These are phyloP conservation scores for Eutrema yunnanense DNA, from an alignment of 345 rosid genomes.

Conservation along the genomic window DNA sequence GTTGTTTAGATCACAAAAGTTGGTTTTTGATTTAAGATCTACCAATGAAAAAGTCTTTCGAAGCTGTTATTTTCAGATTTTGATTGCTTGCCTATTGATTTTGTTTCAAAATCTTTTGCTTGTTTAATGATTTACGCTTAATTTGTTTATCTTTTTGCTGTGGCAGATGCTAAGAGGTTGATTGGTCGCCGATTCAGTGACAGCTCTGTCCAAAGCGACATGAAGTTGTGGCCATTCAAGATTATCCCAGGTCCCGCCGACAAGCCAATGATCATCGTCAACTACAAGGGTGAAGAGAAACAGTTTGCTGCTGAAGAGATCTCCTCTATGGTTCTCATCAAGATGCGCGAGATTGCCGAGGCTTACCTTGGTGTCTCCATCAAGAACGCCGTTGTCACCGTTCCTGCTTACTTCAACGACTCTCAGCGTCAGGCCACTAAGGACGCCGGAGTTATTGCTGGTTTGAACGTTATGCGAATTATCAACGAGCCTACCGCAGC, in stretches of 20 bases:
- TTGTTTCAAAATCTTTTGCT: background rate
- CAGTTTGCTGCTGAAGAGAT: constrained; percentile 69
- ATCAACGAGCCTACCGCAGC: constrained; percentile 81
- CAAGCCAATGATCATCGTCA: constrained; percentile 64
- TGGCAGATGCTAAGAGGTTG: constrained; percentile 65
- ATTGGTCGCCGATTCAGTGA: constrained; percentile 68
- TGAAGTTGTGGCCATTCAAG: constrained; percentile 76
- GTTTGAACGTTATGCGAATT: constrained; percentile 67
- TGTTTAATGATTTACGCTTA: background rate
- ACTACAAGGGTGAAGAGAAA: constrained; percentile 67
- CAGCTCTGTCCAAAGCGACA: constrained; percentile 61
- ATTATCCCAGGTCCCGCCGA: constrained; percentile 58
- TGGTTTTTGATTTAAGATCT: background rate
- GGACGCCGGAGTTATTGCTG: constrained; percentile 79
- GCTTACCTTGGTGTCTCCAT: constrained; percentile 59
- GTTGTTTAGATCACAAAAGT: background rate
- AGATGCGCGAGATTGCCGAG: constrained; percentile 85
- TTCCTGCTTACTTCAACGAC: constrained; percentile 75
- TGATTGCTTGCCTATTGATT: background rate
- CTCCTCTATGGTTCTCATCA: constrained; percentile 72
- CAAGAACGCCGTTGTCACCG: constrained; percentile 77
- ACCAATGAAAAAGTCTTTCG: too few relatives aligned
- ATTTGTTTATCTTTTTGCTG: too few relatives aligned
- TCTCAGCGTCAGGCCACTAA: constrained; percentile 81
- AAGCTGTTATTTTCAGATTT: too few relatives aligned